Evolutionary conservation across 805 yeast species (phyloP).

Genomic region (Tetrapisispora fleetii): DNA sequence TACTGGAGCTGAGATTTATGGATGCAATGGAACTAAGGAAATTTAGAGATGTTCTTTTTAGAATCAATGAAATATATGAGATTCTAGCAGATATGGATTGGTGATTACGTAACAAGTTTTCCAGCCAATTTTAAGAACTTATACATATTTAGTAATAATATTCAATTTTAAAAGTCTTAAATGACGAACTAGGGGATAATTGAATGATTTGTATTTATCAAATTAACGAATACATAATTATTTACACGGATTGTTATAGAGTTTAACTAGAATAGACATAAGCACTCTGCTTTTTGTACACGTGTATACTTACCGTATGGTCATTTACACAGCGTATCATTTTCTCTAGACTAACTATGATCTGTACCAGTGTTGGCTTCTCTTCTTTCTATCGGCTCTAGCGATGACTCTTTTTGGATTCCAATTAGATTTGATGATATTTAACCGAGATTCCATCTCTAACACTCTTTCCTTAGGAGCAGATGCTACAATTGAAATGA

Average conservation of each 20-base stretch:
- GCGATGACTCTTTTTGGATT: slow-evolving; percentile 37
- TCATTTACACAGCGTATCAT: background rate
- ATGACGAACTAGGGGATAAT: background rate
- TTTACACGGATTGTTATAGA: background rate
- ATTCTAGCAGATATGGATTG: slow-evolving; percentile 21
- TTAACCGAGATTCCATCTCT: slow-evolving; percentile 40
- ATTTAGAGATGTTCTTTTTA: slow-evolving; percentile 19
- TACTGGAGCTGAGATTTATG: slow-evolving; percentile 15
- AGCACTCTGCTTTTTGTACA: background rate
- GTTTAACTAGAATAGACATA: background rate
- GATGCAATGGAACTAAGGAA: slow-evolving; percentile 11
- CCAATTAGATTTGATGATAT: slow-evolving; percentile 41
- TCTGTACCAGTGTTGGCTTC: slow-evolving; percentile 56
- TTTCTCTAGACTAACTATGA: slow-evolving; percentile 17
- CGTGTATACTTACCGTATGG: background rate
- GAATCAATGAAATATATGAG: slow-evolving; percentile 24
- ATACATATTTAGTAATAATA: background rate
- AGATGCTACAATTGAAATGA: slow-evolving; percentile 47
- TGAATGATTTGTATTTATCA: too few species aligned
- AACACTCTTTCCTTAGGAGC: slow-evolving; percentile 31
- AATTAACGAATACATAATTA: background rate
- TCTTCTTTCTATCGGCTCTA: slow-evolving; percentile 46
- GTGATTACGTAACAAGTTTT: slow-evolving; percentile 2
- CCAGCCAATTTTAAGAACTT: too few species aligned
- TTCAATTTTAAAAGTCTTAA: background rate